phyloP scores from a whole-genome alignment of 768 basidiomycete species.

The Podaxis sp. region DNA sequence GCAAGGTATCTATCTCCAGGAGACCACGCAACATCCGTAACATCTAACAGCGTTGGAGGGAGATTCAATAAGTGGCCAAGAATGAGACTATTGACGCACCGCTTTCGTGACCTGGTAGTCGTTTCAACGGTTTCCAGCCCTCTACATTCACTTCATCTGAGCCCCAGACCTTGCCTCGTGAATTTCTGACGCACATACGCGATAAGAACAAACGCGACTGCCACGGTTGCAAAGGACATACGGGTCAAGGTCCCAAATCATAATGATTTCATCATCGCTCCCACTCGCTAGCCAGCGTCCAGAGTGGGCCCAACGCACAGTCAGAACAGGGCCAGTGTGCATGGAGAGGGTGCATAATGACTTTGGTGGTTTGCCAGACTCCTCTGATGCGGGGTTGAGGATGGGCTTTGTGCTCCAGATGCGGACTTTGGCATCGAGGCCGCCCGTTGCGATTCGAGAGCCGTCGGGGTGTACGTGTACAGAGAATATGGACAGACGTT shows the following conservation, averaged over 20 bases:
- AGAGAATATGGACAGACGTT: slow-evolving; percentile 85
- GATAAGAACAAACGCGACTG: slow-evolving; percentile 3
- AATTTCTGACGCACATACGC: slow-evolving; percentile 46
- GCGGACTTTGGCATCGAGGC: slow-evolving; percentile 92
- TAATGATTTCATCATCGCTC: slow-evolving; percentile 92
- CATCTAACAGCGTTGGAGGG: slow-evolving; percentile 52
- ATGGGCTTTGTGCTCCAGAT: slow-evolving; percentile 98
- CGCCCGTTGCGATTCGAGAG: slow-evolving; percentile 95
- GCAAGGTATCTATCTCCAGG: slow-evolving; percentile 91
- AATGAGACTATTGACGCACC: slow-evolving; percentile 49
- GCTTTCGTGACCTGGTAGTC: slow-evolving; percentile 92
- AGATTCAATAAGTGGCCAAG: background rate
- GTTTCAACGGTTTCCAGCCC: slow-evolving; percentile 92
- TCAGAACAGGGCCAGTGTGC: slow-evolving; percentile 92
- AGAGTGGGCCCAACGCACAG: slow-evolving; percentile 91
- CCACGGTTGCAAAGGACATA: slow-evolving; percentile 43
- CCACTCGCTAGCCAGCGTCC: slow-evolving; percentile 95
- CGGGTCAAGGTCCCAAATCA: slow-evolving; percentile 98
- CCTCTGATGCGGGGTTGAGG: slow-evolving; percentile 68
- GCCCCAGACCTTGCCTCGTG: slow-evolving; percentile 89
- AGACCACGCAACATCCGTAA: slow-evolving; percentile 94
- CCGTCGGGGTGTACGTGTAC: slow-evolving; percentile 95
- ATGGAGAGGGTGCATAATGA: slow-evolving; percentile 87
- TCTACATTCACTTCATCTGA: slow-evolving; percentile 95
- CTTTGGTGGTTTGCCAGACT: slow-evolving; percentile 75